Conservation (phyloP, 371 early-diverging fungal genomes). For the Mucor racemosus region DNA sequence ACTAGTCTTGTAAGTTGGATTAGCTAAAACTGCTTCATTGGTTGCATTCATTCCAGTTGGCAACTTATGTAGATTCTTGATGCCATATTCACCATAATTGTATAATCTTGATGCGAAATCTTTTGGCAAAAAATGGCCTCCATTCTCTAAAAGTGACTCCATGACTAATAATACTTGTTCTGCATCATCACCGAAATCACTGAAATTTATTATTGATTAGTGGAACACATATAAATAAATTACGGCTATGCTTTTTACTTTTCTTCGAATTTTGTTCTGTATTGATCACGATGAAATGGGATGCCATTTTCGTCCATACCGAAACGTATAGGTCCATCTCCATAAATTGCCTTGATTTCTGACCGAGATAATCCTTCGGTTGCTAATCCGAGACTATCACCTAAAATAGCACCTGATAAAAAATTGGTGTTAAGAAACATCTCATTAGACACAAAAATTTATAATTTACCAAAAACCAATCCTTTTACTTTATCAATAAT, state of each 20-base stretch:
- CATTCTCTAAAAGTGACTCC: slow-evolving; percentile 54
- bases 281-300: slow-evolving; percentile 43
- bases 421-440: slow-evolving; percentile 3
- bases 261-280: slow-evolving; percentile 47
- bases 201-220: slow-evolving; percentile 15
- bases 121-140: slow-evolving; percentile 55
- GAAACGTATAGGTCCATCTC: slow-evolving; percentile 64
- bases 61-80: slow-evolving; percentile 56
- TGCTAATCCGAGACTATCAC: slow-evolving; percentile 73
- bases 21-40: slow-evolving; percentile 52
- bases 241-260: slow-evolving; percentile 38
- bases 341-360: slow-evolving; percentile 51
- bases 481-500: slow-evolving; percentile 56
- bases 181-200: slow-evolving; percentile 73
- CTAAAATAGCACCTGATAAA: slow-evolving; percentile 63
- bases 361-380: slow-evolving; percentile 67
- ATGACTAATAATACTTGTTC: slow-evolving; percentile 68
- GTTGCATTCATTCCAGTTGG: slow-evolving; percentile 61
- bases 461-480: slow-evolving; percentile 47
- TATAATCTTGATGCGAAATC: slow-evolving; percentile 56
- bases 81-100: slow-evolving; percentile 56
- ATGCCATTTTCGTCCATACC: slow-evolving; percentile 55
- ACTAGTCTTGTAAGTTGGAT: slow-evolving; percentile 43
- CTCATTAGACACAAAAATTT: not conserved
- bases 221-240: not conserved